These are phyloP conservation scores for Orobanche coerulescens DNA, from an alignment of 257 asterid species.

Conservation along the genomic window DNA sequence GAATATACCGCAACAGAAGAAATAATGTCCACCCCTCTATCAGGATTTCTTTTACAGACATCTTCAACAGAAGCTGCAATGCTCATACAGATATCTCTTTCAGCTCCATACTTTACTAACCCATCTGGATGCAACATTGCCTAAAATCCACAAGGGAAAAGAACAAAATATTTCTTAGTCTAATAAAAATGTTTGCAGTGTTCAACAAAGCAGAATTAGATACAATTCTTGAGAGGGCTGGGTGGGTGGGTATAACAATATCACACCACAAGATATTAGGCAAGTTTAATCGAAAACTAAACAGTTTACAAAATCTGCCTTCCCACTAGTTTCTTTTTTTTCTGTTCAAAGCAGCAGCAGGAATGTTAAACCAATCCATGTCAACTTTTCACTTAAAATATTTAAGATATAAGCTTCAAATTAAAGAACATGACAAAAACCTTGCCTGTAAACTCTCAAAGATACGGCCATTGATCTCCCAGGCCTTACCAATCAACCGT, in stretches of 20 bases:
- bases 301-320: not conserved
- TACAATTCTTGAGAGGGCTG: not conserved
- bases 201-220: not conserved
- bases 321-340: not conserved
- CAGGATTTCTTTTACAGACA: slow-evolving; percentile 89
- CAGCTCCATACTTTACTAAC: slow-evolving; percentile 42
- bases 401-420: not conserved
- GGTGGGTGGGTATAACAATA: not conserved
- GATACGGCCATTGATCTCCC: slow-evolving; percentile 90
- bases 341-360: not conserved
- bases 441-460: slow-evolving; percentile 87
- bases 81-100: slow-evolving; percentile 53
- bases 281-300: not conserved
- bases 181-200: not conserved
- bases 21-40: slow-evolving; percentile 95
- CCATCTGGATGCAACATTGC: slow-evolving; percentile 59
- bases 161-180: slow-evolving; percentile 12
- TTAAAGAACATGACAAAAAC: slow-evolving; percentile 20
- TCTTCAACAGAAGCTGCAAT: slow-evolving; percentile 81
- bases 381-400: not conserved
- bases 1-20: slow-evolving; percentile 78
- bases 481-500: slow-evolving; percentile 85
- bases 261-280: not conserved
- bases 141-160: slow-evolving; percentile 41
- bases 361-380: not conserved